Base-by-base conservation (phyloP, 768 basidiomycete genomes). In the Scleroderma bovista region DNA sequence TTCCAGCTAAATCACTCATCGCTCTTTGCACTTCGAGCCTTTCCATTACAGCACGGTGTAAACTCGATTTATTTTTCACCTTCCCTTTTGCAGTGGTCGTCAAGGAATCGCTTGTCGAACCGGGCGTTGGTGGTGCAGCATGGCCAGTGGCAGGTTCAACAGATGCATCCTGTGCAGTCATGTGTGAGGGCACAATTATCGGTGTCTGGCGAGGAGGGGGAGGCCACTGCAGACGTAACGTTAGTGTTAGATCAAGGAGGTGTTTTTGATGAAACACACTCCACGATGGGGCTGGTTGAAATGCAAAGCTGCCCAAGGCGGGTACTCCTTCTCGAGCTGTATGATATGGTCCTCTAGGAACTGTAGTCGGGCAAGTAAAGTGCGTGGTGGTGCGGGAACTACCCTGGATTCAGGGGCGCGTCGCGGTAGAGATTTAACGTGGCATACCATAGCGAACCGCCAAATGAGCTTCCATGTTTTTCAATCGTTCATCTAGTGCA, bases 281-380 rank as follows among this genome's bases (percentile, higher is more conserved):
- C 83, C 86, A 50, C 89, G 80, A 57, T 81, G 76, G 3, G 89
- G 89, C 60, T 92, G 88, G 49, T 86, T 89, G 63, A 91, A 91
- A 60, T 91, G 88, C n/a, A 91, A 69, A 8, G 88, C 87, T 0
- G 88, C 86, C 88, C 88, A 91, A 6, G 88, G 86, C 3, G 88
- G 88, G 58, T 88, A 90, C 46, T 89, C 87, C 58, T 80, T 86
- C 63, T 92, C 88, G 2, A 92, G 72, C 44, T 75, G 76, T 33
- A 86, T 74, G 51, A 92, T 76, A 57, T 90, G 88, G 33, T 88
- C 84, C 63, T 92, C 88, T 1, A 92, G 65, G 53, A 79, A 81
- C 53, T 80, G 79, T 16, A 92, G 67, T 1, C 88, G 80, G 24
- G 77, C 71, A 20, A 84, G 70, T 19, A 91, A 67, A 4, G 77